phyloP scores from a whole-genome alignment of 2,329 filamentous ascomycete genomes.

The Xylaria sp. region DNA sequence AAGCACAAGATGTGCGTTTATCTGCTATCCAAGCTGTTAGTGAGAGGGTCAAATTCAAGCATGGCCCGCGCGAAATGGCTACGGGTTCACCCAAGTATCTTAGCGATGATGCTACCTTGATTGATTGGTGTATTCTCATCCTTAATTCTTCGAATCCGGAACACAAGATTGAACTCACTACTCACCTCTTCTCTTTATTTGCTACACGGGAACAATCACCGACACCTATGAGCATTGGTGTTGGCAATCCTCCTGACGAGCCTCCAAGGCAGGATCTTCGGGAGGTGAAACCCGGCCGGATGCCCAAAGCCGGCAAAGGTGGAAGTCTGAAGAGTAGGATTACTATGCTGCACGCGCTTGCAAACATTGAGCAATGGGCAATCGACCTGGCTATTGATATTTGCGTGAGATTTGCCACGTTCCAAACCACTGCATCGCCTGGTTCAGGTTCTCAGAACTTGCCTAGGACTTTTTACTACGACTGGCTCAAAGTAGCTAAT shows the following conservation, averaged over 20 bases:
- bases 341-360: conserved; percentile 58
- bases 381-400: conserved; percentile 60
- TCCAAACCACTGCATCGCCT: conserved; percentile 49
- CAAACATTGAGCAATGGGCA: conserved; percentile 60
- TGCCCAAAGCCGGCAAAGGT: conserved; percentile 55
- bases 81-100: conserved; percentile 47
- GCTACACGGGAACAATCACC: conserved; percentile 52
- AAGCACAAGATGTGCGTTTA: conserved; percentile 43
- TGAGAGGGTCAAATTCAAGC: conserved; percentile 58
- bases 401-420: conserved; percentile 57
- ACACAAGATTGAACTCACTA: conserved; percentile 58
- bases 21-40: conserved; percentile 55
- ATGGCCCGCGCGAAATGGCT: conserved; percentile 43
- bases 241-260: conserved; percentile 51
- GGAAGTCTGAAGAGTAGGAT: conserved; percentile 57
- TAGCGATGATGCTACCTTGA: conserved; percentile 55
- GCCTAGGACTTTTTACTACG: conserved; percentile 58
- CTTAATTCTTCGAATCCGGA: conserved; percentile 57
- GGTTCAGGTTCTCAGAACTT: conserved; percentile 47
- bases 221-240: conserved; percentile 55
- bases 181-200: conserved; percentile 56
- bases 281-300: conserved; percentile 53
- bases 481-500: conserved; percentile 60
- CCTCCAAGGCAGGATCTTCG: conserved; percentile 55
- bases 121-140: conserved; percentile 59